phyloP scores from a whole-genome alignment of 805 yeast species.

The Myxozyma neglecta region DNA sequence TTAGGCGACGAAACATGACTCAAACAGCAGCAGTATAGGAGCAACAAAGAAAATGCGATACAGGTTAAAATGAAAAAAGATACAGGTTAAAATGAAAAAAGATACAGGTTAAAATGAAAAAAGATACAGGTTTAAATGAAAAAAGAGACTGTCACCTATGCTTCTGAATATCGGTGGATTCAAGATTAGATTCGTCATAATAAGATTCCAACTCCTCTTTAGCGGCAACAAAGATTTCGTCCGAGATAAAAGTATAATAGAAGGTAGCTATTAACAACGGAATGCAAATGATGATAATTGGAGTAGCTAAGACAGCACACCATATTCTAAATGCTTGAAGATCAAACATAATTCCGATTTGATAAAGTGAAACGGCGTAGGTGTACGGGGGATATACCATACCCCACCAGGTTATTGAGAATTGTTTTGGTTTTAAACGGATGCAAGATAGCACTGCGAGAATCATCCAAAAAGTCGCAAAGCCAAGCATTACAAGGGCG shows the following conservation, averaged over 20 bases:
- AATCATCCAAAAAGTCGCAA: slow-evolving; percentile 3
- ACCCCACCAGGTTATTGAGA: slow-evolving; percentile 4
- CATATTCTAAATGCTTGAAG: not conserved
- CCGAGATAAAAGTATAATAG: not conserved
- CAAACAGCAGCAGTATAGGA: too few relatives aligned
- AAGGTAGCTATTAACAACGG: not conserved
- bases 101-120: too few relatives aligned
- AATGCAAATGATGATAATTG: not conserved
- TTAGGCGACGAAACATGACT: too few relatives aligned
- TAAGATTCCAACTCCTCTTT: not conserved
- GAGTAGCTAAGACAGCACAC: not conserved
- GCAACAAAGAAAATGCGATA: too few relatives aligned
- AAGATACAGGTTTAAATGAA: too few relatives aligned
- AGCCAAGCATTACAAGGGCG: slow-evolving; percentile 1
- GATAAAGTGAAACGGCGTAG: not conserved
- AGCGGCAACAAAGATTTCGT: not conserved
- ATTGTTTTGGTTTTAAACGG: not conserved
- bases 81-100: too few relatives aligned
- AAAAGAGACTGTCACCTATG: too few relatives aligned
- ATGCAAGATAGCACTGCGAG: not conserved
- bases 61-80: too few relatives aligned
- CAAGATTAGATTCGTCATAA: not conserved
- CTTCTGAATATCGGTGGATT: not conserved
- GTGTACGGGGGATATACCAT: slow-evolving; percentile 2
- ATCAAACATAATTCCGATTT: slow-evolving; percentile 1